Conservation (phyloP, 1,284 basidiomycete species). For the Gymnopus androsaceus region DNA sequence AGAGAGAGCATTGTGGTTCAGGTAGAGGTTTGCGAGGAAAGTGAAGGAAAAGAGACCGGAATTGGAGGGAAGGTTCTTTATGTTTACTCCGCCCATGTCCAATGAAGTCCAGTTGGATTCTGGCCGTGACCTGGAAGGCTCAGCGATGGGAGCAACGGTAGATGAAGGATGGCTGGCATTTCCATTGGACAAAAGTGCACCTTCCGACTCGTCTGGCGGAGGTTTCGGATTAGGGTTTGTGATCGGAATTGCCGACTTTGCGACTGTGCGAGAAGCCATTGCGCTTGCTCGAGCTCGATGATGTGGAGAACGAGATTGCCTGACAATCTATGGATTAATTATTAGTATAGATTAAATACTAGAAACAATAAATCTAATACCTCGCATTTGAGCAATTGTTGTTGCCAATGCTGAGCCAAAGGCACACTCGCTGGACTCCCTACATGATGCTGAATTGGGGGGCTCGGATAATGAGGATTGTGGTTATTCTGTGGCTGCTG, state of each 20-base stretch:
- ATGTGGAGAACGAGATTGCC: slow-evolving; percentile 74
- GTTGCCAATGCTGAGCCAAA: slow-evolving; percentile 76
- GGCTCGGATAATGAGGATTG: slow-evolving; percentile 71
- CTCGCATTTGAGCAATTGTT: slow-evolving; percentile 80
- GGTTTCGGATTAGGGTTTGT: slow-evolving; percentile 72
- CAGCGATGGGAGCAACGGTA: slow-evolving; percentile 66
- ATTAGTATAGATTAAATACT: slow-evolving; percentile 16
- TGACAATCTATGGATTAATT: slow-evolving; percentile 58
- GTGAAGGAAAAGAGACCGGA: slow-evolving; percentile 90
- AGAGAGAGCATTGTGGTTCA: slow-evolving; percentile 93
- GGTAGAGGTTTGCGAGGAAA: slow-evolving; percentile 92
- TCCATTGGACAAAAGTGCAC: slow-evolving; percentile 35
- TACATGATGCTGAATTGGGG: slow-evolving; percentile 61
- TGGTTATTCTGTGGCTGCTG: slow-evolving; percentile 75
- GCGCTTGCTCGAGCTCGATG: slow-evolving; percentile 79
- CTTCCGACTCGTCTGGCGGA: slow-evolving; percentile 31
- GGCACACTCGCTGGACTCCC: slow-evolving; percentile 63
- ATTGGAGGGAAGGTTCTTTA: slow-evolving; percentile 86
- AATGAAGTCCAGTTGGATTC: slow-evolving; percentile 87
- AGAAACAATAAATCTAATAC: slow-evolving; percentile 36
- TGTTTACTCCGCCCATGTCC: slow-evolving; percentile 94
- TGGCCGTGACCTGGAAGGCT: slow-evolving; percentile 61
- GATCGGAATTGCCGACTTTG: slow-evolving; percentile 81
- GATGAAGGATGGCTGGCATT: slow-evolving; percentile 71
- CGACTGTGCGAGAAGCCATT: slow-evolving; percentile 74